Evolutionary conservation across 225 moss, liverwort and hornwort genomes (phyloP).

Genomic region (Pseudoscleropodium purum): DNA sequence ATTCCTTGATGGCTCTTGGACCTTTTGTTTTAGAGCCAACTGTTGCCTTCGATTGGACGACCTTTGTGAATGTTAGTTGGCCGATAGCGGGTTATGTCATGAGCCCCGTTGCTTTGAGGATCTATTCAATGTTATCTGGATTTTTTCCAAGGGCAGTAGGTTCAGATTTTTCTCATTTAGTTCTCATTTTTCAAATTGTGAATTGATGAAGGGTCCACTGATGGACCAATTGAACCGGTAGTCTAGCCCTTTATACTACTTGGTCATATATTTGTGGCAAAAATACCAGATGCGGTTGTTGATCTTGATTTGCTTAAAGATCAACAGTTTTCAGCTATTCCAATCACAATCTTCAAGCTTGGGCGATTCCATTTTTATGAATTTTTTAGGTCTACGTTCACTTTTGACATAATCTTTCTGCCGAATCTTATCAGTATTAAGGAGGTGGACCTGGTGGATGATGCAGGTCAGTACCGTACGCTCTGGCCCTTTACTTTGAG

Average conservation of each 20-base stretch:
- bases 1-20: background rate
- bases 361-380: background rate
- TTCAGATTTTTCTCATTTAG: background rate
- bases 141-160: background rate
- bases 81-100: background rate
- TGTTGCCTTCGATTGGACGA: background rate
- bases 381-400: background rate
- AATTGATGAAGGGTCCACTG: background rate
- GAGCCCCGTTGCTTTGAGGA: background rate
- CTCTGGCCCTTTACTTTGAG: background rate
- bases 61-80: background rate
- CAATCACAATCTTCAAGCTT: background rate
- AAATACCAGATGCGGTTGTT: background rate
- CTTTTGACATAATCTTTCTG: background rate
- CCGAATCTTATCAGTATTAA: background rate
- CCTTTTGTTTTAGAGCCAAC: background rate
- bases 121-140: background rate
- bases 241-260: background rate
- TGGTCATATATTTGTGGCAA: background rate
- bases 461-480: background rate
- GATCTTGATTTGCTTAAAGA: background rate
- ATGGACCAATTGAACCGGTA: background rate
- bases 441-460: constrained; percentile 13
- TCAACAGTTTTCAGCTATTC: background rate
- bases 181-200: background rate